phyloP scores from a whole-genome alignment of 768 basidiomycete genomes.

The Tricholoma saponaceum region DNA sequence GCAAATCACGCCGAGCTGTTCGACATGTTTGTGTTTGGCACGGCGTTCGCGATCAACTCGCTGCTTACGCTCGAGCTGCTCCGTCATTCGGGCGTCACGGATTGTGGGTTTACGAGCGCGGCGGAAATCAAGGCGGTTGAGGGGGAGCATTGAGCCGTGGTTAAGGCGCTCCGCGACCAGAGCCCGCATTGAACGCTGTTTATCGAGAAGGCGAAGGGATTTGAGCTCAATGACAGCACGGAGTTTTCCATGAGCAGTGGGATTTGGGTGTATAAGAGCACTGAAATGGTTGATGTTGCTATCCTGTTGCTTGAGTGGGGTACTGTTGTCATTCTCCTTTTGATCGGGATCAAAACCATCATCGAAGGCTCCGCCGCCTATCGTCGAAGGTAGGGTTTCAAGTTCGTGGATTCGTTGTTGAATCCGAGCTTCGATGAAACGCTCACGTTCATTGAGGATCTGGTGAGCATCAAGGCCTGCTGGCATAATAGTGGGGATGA shows the following conservation, averaged over 20 bases:
- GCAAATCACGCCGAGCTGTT: slow-evolving; percentile 86
- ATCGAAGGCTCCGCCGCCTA: slow-evolving; percentile 72
- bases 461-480: slow-evolving; percentile 89
- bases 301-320: slow-evolving; percentile 23
- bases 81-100: slow-evolving; percentile 86
- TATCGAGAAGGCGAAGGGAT: slow-evolving; percentile 81
- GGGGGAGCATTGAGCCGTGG: slow-evolving; percentile 83
- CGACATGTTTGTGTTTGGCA: slow-evolving; percentile 95
- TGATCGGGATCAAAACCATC: slow-evolving; percentile 35
- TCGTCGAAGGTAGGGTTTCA: slow-evolving; percentile 70
- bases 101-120: slow-evolving; percentile 80
- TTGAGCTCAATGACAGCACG: slow-evolving; percentile 93
- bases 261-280: slow-evolving; percentile 49
- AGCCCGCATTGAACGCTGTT: slow-evolving; percentile 85
- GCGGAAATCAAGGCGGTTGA: slow-evolving; percentile 91
- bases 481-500: slow-evolving; percentile 90
- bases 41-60: slow-evolving; percentile 88
- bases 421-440: slow-evolving; percentile 86
- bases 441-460: slow-evolving; percentile 86
- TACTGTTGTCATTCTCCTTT: slow-evolving; percentile 33
- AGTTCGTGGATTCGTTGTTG: slow-evolving; percentile 88
- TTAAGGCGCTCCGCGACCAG: slow-evolving; percentile 83
- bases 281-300: slow-evolving; percentile 18
- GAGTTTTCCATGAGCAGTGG: slow-evolving; percentile 76
- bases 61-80: slow-evolving; percentile 87